These are phyloP conservation scores for Ehretia macrophylla DNA, from an alignment of 257 asterid genomes.

Conservation along the genomic window DNA sequence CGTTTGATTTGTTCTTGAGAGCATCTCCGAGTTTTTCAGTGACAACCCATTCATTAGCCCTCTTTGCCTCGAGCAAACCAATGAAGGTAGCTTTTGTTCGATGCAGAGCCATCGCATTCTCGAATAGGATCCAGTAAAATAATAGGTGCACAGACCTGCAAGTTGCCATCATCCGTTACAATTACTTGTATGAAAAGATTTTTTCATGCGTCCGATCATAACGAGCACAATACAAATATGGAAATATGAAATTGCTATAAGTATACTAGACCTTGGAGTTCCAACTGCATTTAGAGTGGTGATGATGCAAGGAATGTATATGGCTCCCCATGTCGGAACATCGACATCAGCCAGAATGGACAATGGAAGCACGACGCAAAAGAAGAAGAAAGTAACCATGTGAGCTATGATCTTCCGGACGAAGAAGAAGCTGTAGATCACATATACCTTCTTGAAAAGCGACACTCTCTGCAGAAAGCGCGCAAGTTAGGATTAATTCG, in stretches of 20 bases:
- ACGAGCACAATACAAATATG: too few relatives aligned
- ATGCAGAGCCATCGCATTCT: slow-evolving; percentile 93
- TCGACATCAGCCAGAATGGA: slow-evolving; percentile 48
- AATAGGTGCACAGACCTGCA: slow-evolving; percentile 82
- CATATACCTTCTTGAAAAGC: slow-evolving; percentile 78
- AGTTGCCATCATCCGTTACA: not conserved
- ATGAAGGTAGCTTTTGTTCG: slow-evolving; percentile 94
- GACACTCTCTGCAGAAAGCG: slow-evolving; percentile 42
- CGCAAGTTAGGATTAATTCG: too few relatives aligned
- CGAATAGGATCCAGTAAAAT: slow-evolving; percentile 95
- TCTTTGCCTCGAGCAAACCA: slow-evolving; percentile 76
- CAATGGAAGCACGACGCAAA: slow-evolving; percentile 46
- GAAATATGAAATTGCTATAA: too few relatives aligned
- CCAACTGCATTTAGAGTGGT: slow-evolving; percentile 84
- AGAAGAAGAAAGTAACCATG: slow-evolving; percentile 72
- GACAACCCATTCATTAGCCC: slow-evolving; percentile 97
- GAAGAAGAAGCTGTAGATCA: slow-evolving; percentile 97
- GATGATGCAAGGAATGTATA: slow-evolving; percentile 86
- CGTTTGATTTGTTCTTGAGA: slow-evolving; percentile 54
- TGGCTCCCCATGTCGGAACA: slow-evolving; percentile 74
- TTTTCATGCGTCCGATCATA: not conserved
- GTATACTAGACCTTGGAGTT: slow-evolving; percentile 63
- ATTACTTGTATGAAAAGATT: too few relatives aligned
- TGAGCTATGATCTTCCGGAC: slow-evolving; percentile 93
- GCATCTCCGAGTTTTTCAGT: slow-evolving; percentile 93